Evolutionary conservation across 1,139 yeast species (phyloP).

Genomic region (Debaryomyces singareniensis): DNA sequence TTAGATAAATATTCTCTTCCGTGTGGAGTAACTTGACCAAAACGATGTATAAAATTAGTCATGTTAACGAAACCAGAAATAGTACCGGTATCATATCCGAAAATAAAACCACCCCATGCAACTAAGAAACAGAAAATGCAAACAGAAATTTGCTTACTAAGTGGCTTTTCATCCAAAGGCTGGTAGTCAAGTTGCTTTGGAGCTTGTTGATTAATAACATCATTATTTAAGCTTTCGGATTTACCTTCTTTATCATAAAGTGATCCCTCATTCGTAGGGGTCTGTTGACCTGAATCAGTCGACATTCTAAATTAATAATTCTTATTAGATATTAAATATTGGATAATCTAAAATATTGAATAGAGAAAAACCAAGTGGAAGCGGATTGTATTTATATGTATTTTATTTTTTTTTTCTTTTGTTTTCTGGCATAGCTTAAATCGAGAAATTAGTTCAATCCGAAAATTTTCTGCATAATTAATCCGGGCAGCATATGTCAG

Average conservation of each 20-base stretch:
- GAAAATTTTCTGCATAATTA: no score
- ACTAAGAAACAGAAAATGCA: slow-evolving; percentile 35
- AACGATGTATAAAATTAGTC: slow-evolving; percentile 42
- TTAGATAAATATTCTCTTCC: slow-evolving; percentile 32
- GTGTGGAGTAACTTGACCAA: slow-evolving; percentile 31
- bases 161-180: slow-evolving; percentile 21
- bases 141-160: slow-evolving; percentile 25
- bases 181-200: slow-evolving; percentile 7
- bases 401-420: not conserved
- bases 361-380: no score
- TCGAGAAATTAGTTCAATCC: no score
- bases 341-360: no score
- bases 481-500: no score
- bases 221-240: slow-evolving; percentile 21
- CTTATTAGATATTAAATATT: no score
- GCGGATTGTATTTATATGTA: not conserved
- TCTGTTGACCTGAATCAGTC: slow-evolving; percentile 17
- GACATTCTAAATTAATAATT: no score
- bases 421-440: not conserved
- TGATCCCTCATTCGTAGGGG: slow-evolving; percentile 25
- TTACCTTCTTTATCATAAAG: slow-evolving; percentile 17
- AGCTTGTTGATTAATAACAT: slow-evolving; percentile 10
- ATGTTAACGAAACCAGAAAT: slow-evolving; percentile 63
- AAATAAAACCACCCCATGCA: slow-evolving; percentile 63
- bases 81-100: slow-evolving; percentile 74